phyloP scores from a whole-genome alignment of 2,329 filamentous ascomycete species.

The Mariannaea elegans region DNA sequence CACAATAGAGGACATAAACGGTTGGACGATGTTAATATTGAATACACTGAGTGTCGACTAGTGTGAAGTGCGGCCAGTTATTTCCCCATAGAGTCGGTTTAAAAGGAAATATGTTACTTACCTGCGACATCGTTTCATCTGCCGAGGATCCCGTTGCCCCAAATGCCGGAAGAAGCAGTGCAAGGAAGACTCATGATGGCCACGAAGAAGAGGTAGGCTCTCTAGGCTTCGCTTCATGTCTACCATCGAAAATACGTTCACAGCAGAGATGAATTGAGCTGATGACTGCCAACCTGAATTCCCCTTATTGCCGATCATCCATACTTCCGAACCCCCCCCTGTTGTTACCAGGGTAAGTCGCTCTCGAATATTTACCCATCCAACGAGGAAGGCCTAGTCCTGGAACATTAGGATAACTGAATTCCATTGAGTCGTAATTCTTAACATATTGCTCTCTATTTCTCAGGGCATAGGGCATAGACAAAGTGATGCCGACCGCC shows the following conservation, averaged over 20 bases:
- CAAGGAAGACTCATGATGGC: constrained; percentile 27
- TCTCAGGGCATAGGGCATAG: constrained; percentile 49
- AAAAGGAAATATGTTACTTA: constrained; percentile 27
- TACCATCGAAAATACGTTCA: constrained; percentile 49
- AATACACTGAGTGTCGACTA: constrained; percentile 53
- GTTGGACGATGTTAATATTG: constrained; percentile 52
- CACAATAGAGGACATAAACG: constrained; percentile 51
- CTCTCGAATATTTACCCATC: constrained; percentile 55
- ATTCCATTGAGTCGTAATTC: neutral
- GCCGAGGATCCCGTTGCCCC: constrained; percentile 51
- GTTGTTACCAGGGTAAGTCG: constrained; percentile 48
- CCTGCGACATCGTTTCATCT: constrained; percentile 52
- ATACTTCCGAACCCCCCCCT: constrained; percentile 52
- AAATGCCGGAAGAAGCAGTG: constrained; percentile 46
- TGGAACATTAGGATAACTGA: rapidly evolving
- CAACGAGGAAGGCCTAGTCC: constrained; percentile 51
- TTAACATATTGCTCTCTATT: constrained; percentile 50
- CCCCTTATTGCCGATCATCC: rapidly evolving
- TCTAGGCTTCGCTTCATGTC: constrained; percentile 48
- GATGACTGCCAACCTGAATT: constrained; percentile 37
- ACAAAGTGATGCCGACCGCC: constrained; percentile 57
- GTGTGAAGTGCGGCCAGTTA: too few relatives aligned
- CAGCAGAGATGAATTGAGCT: constrained; percentile 55
- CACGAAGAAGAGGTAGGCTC: constrained; percentile 52
- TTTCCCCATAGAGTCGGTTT: constrained; percentile 23